A percentile compares a stretch with the other conserved stretches of the same genome.
Evolutionary conservation across 202 grass and related monocot species (phyloP).

Genomic region (Brachypodium distachyon): DNA sequence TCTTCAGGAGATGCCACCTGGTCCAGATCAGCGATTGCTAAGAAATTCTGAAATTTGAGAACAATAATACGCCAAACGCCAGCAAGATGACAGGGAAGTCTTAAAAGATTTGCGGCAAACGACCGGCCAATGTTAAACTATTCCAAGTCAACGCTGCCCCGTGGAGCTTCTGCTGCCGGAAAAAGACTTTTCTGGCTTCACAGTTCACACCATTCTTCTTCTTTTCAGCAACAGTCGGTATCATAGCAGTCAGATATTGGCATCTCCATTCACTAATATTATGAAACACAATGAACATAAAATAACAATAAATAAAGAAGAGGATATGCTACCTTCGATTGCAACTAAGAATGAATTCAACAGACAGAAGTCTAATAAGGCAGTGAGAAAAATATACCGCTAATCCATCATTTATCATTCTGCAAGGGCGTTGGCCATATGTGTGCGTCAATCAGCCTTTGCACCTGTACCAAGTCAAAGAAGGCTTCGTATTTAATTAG

Average conservation of each 20-base stretch:
- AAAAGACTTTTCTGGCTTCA: background rate
- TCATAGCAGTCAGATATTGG: background rate
- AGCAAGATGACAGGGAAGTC: background rate
- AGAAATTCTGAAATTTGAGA: background rate
- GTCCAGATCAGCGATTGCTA: conserved; percentile 3
- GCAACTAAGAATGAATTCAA: background rate
- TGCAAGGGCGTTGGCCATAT: background rate
- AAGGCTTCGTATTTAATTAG: conserved; percentile 6
- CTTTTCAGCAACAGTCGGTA: background rate
- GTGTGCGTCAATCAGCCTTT: background rate
- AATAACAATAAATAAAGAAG: background rate
- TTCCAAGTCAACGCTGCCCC: background rate
- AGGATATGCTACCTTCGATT: no score
- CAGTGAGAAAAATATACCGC: background rate
- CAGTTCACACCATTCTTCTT: conserved; percentile 4
- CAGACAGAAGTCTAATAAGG: background rate
- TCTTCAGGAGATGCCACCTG: background rate
- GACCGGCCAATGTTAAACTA: background rate
- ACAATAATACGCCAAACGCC: background rate
- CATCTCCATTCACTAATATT: background rate
- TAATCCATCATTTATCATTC: background rate
- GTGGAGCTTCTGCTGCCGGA: background rate
- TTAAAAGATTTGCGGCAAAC: background rate
- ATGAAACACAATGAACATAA: background rate
- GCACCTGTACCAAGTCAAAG: conserved; percentile 22